Conservation (phyloP, 768 basidiomycete species). For the Lactarius evosmus region DNA sequence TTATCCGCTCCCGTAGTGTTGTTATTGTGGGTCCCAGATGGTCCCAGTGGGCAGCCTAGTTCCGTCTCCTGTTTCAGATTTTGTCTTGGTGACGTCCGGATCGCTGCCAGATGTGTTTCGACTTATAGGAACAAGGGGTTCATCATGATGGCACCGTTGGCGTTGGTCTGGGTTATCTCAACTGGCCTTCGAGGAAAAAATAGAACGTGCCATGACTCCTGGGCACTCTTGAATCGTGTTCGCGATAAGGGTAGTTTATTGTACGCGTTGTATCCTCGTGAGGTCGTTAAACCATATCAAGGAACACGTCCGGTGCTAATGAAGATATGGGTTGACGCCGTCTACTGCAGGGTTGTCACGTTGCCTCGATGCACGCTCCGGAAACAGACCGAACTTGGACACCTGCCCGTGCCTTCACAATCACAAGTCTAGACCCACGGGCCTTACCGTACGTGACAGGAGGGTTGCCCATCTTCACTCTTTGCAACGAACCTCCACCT, state of each 20-base stretch:
- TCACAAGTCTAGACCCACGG: background rate
- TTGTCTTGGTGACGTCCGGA: background rate
- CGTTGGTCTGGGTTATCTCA: too few relatives aligned
- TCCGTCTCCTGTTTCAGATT: background rate
- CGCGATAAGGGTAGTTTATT: background rate
- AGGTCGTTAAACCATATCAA: background rate
- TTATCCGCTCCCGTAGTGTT: background rate
- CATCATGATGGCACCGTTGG: background rate
- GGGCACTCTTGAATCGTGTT: background rate
- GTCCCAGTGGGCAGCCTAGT: background rate
- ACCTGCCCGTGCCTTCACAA: background rate
- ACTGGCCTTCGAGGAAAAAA: background rate
- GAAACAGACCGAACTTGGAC: too few relatives aligned
- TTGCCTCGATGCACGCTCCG: too few relatives aligned
- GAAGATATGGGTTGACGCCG: background rate
- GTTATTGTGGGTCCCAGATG: slow-evolving; percentile 2
- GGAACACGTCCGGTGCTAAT: background rate
- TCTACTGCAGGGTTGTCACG: background rate
- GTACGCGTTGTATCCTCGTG: background rate
- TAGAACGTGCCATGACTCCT: background rate
- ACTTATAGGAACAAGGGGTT: background rate
- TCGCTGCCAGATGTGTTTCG: background rate
- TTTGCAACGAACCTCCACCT: slow-evolving; percentile 19
- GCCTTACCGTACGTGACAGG: too few relatives aligned
- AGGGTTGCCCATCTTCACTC: background rate